phyloP scores from a whole-genome alignment of 2,329 filamentous ascomycete species.

The Ophiostoma piceae region DNA sequence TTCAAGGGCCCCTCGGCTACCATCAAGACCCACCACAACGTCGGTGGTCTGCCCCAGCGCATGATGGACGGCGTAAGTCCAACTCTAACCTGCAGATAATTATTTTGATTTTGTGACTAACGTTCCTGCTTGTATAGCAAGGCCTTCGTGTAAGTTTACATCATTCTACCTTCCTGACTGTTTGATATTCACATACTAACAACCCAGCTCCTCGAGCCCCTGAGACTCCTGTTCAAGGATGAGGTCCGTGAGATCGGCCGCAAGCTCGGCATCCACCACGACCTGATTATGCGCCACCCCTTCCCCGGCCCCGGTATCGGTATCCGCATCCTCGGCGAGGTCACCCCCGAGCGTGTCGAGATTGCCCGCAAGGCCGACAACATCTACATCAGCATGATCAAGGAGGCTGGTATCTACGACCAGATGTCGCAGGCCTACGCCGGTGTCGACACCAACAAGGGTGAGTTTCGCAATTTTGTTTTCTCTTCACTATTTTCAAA shows the following conservation, averaged over 20 bases:
- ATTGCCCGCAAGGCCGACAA: conserved; percentile 73
- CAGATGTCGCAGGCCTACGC: conserved; percentile 47
- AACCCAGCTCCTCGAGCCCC: conserved; percentile 66
- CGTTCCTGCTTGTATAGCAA: conserved; percentile 18
- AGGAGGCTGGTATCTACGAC: conserved; percentile 64
- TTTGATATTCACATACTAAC: not conserved
- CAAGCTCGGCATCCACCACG: conserved; percentile 63
- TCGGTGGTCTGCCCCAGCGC: conserved; percentile 40
- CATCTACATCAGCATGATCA: conserved; percentile 75
- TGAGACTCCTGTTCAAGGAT: conserved; percentile 70
- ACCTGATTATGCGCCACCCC: conserved; percentile 65
- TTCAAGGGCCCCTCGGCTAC: conserved; percentile 47
- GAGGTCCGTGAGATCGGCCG: conserved; percentile 68
- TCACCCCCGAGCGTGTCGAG: conserved; percentile 71
- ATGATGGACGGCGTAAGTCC: conserved; percentile 35
- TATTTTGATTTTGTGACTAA: not conserved
- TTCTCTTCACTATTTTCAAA: too few species aligned
- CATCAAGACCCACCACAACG: conserved; percentile 49
- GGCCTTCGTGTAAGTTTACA: conserved; percentile 19
- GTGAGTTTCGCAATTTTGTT: conserved; percentile 6
- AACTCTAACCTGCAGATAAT: not conserved
- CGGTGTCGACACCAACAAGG: conserved; percentile 40
- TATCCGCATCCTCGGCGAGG: conserved; percentile 76
- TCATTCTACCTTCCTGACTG: not conserved
- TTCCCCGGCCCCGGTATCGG: conserved; percentile 52